Evolutionary conservation across 805 yeast species (phyloP).

Genomic region (Diddensiella santjacobensis): DNA sequence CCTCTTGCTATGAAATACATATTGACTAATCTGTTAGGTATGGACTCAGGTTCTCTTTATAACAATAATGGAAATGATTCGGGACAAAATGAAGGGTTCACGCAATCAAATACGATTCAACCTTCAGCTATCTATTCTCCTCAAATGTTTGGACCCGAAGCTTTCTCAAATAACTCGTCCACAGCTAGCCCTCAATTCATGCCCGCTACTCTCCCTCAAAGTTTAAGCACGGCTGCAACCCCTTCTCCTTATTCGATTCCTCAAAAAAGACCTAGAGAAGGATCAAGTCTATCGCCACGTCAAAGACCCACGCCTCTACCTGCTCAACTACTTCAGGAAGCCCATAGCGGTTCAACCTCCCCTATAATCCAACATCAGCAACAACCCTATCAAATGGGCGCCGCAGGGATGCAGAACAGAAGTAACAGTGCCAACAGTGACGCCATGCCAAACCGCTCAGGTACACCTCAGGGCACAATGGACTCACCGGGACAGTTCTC

Average conservation of each 20-base stretch:
- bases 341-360: conserved; percentile 19
- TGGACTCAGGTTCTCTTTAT: conserved; percentile 12
- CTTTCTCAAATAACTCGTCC: neutral
- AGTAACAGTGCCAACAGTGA: neutral
- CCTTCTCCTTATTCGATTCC: conserved; percentile 12
- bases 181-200: conserved; percentile 15
- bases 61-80: conserved; percentile 7
- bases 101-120: conserved; percentile 15
- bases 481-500: neutral
- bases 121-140: conserved; percentile 20
- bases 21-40: conserved; percentile 1
- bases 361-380: conserved; percentile 15
- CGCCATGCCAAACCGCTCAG: neutral
- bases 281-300: conserved; percentile 16
- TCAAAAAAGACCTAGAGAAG: conserved; percentile 14
- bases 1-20: neutral
- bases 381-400: conserved; percentile 26
- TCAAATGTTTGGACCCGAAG: conserved; percentile 13
- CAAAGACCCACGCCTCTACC: conserved; percentile 25
- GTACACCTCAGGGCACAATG: neutral
- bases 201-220: neutral
- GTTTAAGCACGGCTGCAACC: conserved; percentile 1
- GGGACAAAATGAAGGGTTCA: conserved; percentile 1
- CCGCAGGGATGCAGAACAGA: neutral
- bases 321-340: conserved; percentile 24